Conservation (phyloP, 1,284 basidiomycete species). For the Papiliotrema fonsecae region DNA sequence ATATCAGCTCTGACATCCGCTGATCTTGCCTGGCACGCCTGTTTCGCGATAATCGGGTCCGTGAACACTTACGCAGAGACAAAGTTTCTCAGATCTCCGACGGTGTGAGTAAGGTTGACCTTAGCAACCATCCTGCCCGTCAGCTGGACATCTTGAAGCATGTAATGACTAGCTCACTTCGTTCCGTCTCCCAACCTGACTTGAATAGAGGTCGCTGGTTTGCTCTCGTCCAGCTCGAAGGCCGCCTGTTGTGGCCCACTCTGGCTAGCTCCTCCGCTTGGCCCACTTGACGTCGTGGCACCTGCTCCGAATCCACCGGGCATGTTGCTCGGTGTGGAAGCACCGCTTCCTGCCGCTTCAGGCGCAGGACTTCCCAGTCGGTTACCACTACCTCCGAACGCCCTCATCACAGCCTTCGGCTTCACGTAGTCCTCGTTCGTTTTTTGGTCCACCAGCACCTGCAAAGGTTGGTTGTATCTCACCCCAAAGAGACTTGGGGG, state of each 20-base stretch:
- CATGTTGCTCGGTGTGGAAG: slow-evolving; percentile 49
- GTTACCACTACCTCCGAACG: slow-evolving; percentile 72
- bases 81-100: slow-evolving; percentile 77
- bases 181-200: slow-evolving; percentile 86
- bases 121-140: slow-evolving; percentile 67
- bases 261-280: slow-evolving; percentile 19
- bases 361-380: slow-evolving; percentile 71
- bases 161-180: slow-evolving; percentile 52
- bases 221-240: slow-evolving; percentile 75
- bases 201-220: slow-evolving; percentile 87
- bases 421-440: slow-evolving; percentile 66
- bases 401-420: slow-evolving; percentile 50
- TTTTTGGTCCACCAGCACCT: slow-evolving; percentile 74
- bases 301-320: slow-evolving; percentile 55
- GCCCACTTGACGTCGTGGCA: slow-evolving; percentile 22
- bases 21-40: no score
- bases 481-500: slow-evolving; percentile 76
- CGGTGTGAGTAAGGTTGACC: slow-evolving; percentile 89
- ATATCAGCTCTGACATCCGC: no score
- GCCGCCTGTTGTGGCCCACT: slow-evolving; percentile 49
- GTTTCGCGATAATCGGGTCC: no score
- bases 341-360: slow-evolving; percentile 24
- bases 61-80: slow-evolving; percentile 80
- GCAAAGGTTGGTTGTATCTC: slow-evolving; percentile 72
- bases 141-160: neutral